Evolutionary conservation across 768 basidiomycete genomes (phyloP), one percentile per base, ranked within the genome.

Genomic region (Mycena maculata): DNA sequence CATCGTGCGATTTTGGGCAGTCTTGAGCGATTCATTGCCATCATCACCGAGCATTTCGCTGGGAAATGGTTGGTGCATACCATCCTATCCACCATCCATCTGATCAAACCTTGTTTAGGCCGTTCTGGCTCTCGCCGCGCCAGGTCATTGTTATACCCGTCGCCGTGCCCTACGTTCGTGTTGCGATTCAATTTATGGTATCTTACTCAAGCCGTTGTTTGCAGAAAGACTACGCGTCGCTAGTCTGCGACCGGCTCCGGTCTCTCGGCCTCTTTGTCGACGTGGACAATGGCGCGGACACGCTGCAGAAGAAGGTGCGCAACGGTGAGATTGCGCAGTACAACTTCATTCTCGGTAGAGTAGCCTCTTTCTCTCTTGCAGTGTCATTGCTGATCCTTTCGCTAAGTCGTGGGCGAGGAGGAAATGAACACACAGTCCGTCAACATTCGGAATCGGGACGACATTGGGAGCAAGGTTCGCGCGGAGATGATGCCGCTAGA

Each of bases 321-420:
- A 98, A 99, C 76, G 96, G 94, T 23, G 96, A 99, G 81, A 89
- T 97, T 69, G 94, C 96, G 33, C 97, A 98, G 78, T 98, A 97
- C 82, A 99, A 99, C 81, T 98, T 98, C 77, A 95, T 98, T 73
- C 86, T 99, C 70, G 95, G 96, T 98, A 67, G 60, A 90, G 78
- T 20, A 23, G 22, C 48, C 36, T 44, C 42, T n/a, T 63, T 18
- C 54, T 20, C 54, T 50, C 30, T 52, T 49, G 64, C 28, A 4
- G n/a, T 22, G 10, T 28, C 38, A 57, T 56, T 53, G 27, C 53
- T 68, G n/a, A 50, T 56, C 52, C 58, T 71, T n/a, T n/a, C 47
- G 38, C 61, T 18, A 72, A 98, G 97, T 99, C 65, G 97, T 99
- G 60, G 98, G 98, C 30, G 91, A 96, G 74, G 93, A 95, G 70